Conservation (phyloP, 176 grass and related monocot genomes). For the Stipa capillata region DNA sequence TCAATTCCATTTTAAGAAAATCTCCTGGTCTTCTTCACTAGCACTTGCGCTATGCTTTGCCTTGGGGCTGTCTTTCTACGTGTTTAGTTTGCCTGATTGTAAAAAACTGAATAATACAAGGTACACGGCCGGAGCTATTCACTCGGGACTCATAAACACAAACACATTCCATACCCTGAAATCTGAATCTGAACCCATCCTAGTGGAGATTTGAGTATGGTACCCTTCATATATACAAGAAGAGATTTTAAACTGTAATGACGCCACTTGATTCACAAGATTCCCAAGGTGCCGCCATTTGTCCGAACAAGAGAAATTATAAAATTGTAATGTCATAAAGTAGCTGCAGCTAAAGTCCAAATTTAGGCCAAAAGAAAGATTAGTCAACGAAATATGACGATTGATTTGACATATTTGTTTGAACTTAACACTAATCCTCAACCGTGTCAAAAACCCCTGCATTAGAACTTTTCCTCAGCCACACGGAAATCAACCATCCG, state of each 20-base stretch:
- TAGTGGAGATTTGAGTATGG: not conserved
- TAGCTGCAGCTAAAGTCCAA: not conserved
- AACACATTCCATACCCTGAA: too few species aligned
- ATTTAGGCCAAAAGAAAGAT: not conserved
- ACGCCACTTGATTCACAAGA: not conserved
- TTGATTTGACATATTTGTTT: not conserved
- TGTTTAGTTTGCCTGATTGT: too few species aligned
- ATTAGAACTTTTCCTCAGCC: not conserved
- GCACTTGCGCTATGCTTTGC: not conserved
- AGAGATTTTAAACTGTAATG: not conserved
- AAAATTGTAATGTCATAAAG: not conserved
- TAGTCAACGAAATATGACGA: not conserved
- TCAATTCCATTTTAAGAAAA: too few species aligned
- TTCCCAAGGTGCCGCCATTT: not conserved
- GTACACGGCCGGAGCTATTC: too few species aligned
- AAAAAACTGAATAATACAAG: too few species aligned
- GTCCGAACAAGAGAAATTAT: not conserved
- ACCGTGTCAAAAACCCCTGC: not conserved
- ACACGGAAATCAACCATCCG: not conserved
- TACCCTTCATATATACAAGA: not conserved
- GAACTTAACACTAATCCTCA: not conserved
- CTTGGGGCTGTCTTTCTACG: not conserved
- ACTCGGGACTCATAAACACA: too few species aligned
- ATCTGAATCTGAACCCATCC: not conserved
- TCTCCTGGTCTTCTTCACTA: not conserved